Evolutionary conservation across 257 asterid species (phyloP).

Genomic region (Nemophila menziesii): DNA sequence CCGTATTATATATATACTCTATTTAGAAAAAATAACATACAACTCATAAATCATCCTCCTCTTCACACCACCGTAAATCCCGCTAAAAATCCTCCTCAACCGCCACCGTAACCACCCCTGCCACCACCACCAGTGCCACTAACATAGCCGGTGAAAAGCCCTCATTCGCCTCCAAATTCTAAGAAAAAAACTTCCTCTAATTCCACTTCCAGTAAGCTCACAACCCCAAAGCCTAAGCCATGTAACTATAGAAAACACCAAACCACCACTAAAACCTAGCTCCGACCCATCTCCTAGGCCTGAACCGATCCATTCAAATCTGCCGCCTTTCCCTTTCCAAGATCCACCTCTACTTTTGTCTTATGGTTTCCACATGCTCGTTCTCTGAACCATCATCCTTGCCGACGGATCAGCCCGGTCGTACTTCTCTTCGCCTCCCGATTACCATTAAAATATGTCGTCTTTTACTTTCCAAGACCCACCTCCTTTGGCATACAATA

Average conservation of each 20-base stretch:
- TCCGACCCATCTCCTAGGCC: constrained; percentile 9
- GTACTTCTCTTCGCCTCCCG: too few species aligned
- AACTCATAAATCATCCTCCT: constrained; percentile 17
- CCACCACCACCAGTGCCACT: constrained; percentile 21
- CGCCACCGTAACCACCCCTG: too few species aligned
- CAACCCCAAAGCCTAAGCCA: constrained; percentile 25
- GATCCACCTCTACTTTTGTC: constrained; percentile 77
- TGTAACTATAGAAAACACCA: constrained; percentile 2
- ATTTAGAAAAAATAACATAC: too few species aligned
- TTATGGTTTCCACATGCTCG: constrained; percentile 87
- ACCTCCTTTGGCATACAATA: too few species aligned
- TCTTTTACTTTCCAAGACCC: too few species aligned
- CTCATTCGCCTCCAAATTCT: constrained; percentile 24
- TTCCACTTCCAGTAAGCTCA: constrained; percentile 21
- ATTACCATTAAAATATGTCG: too few species aligned
- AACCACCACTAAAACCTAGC: too few species aligned
- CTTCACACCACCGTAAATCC: constrained; percentile 36
- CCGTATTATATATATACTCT: too few species aligned
- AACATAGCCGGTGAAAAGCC: constrained; percentile 24
- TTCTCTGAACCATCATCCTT: constrained; percentile 54
- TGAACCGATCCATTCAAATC: constrained; percentile 13
- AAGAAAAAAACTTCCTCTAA: constrained; percentile 5
- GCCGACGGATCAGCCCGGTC: constrained; percentile 79
- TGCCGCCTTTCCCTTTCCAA: constrained; percentile 38
- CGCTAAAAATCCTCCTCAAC: constrained; percentile 40